These are phyloP conservation scores for Pichia sp. DNA, from an alignment of 1,139 yeast genomes.

Conservation along the genomic window DNA sequence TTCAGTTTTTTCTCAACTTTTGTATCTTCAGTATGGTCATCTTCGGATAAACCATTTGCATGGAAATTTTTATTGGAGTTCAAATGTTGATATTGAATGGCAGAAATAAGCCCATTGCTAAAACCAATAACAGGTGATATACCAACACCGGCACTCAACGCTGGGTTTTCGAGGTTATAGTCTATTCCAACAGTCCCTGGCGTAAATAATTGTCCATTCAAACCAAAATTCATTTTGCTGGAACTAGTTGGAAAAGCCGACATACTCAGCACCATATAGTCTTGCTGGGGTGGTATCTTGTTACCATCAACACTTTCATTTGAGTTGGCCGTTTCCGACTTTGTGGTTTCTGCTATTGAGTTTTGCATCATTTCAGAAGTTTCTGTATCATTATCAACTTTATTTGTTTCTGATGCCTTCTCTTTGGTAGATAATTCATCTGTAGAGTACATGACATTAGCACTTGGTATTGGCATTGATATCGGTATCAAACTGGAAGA, in stretches of 20 bases:
- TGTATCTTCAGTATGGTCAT: neutral
- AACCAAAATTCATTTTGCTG: conserved; percentile 7
- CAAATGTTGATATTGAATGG: conserved; percentile 9
- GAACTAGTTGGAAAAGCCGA: conserved; percentile 4
- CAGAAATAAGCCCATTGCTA: conserved; percentile 14
- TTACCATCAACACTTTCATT: neutral
- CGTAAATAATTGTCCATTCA: conserved; percentile 13
- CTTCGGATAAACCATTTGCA: too few relatives aligned
- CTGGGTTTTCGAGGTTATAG: conserved; percentile 6
- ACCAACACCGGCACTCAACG: conserved; percentile 7
- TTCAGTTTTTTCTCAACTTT: conserved; percentile 1
- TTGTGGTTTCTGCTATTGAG: too few relatives aligned
- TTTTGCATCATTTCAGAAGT: neutral
- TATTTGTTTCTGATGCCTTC: neutral
- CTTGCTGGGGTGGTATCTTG: conserved; percentile 2
- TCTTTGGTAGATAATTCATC: neutral
- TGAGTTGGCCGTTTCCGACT: neutral
- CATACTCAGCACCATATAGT: conserved; percentile 9
- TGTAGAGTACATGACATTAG: neutral
- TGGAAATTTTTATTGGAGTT: too few relatives aligned
- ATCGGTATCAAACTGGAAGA: conserved; percentile 7
- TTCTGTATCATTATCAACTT: neutral
- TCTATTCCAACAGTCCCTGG: conserved; percentile 12
- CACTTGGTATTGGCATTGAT: conserved; percentile 4
- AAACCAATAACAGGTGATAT: conserved; percentile 17